phyloP scores from a whole-genome alignment of 495 filamentous ascomycete genomes.

The Pseudoneurospora amorphoporcata region DNA sequence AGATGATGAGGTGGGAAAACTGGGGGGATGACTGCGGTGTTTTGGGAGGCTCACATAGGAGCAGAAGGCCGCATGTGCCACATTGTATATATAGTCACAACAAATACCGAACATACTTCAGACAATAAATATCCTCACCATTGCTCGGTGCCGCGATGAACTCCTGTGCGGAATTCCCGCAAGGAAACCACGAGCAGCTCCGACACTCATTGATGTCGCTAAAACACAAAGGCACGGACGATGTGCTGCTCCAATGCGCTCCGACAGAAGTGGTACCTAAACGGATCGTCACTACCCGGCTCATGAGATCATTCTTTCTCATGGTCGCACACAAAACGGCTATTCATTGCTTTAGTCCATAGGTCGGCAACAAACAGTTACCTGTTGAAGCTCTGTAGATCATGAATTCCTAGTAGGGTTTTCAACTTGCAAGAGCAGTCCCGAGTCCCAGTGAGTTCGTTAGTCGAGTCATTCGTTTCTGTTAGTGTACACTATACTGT shows the following conservation, averaged over 20 bases:
- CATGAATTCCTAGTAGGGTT: no score
- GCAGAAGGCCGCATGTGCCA: not conserved
- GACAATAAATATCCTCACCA: not conserved
- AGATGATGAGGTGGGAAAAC: not conserved
- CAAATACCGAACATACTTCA: not conserved
- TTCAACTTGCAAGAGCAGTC: not conserved
- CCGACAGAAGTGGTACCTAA: not conserved
- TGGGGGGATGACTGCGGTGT: not conserved
- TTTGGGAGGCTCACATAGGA: not conserved
- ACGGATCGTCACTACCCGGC: not conserved
- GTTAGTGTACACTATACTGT: not conserved
- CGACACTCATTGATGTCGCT: not conserved
- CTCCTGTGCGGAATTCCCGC: not conserved
- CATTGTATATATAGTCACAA: not conserved
- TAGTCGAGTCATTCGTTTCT: not conserved
- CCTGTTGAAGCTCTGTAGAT: not conserved
- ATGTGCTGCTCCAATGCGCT: not conserved
- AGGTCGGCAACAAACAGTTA: not conserved
- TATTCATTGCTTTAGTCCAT: not conserved
- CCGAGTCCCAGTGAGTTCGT: not conserved
- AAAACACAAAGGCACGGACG: not conserved
- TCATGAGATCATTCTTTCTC: not conserved
- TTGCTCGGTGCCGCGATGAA: not conserved
- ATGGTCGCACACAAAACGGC: not conserved
- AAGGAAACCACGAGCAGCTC: not conserved